Evolutionary conservation across 169 alveolate genomes (phyloP).

Genomic region (Eimeria acervulina): DNA sequence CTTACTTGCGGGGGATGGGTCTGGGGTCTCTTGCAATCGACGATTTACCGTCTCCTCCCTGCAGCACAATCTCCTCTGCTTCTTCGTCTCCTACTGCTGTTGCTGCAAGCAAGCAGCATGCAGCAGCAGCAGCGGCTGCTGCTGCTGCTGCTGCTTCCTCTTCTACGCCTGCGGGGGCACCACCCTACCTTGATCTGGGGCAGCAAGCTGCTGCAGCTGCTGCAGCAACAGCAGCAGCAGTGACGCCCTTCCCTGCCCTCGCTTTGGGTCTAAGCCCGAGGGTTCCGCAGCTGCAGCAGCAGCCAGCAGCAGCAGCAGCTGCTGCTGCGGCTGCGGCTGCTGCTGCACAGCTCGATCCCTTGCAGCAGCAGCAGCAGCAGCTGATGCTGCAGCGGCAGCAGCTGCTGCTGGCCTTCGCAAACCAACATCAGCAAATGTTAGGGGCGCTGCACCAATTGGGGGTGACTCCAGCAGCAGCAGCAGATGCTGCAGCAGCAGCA

Average conservation of each 20-base stretch:
- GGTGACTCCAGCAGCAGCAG: background rate
- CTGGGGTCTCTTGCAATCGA: slow-evolving; percentile 11
- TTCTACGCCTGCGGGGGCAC: background rate
- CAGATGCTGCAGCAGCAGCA: too few species aligned
- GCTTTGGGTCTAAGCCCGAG: slow-evolving; percentile 16
- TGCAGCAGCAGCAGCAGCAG: slow-evolving; percentile 47
- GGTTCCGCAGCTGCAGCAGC: background rate
- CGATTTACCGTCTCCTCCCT: slow-evolving; percentile 26
- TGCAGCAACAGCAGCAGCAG: slow-evolving; percentile 55
- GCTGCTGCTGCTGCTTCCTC: slow-evolving; percentile 14
- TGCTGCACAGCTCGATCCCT: background rate
- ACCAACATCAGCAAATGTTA: slow-evolving; percentile 15
- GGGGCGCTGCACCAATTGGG: slow-evolving; percentile 6
- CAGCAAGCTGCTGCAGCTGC: slow-evolving; percentile 9
- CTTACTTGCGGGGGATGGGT: slow-evolving; percentile 5
- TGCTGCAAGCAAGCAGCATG: background rate
- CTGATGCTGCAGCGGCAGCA: slow-evolving; percentile 51
- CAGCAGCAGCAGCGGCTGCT: slow-evolving; percentile 19
- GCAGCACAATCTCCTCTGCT: slow-evolving; percentile 44
- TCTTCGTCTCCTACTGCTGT: slow-evolving; percentile 35
- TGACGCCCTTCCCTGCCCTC: background rate
- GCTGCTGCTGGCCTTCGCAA: slow-evolving; percentile 40
- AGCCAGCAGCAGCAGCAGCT: slow-evolving; percentile 37
- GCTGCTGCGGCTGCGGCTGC: background rate
- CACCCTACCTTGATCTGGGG: background rate